These are phyloP conservation scores for Alternaria conjuncta DNA, from an alignment of 2,329 filamentous ascomycete species.

Conservation along the genomic window DNA sequence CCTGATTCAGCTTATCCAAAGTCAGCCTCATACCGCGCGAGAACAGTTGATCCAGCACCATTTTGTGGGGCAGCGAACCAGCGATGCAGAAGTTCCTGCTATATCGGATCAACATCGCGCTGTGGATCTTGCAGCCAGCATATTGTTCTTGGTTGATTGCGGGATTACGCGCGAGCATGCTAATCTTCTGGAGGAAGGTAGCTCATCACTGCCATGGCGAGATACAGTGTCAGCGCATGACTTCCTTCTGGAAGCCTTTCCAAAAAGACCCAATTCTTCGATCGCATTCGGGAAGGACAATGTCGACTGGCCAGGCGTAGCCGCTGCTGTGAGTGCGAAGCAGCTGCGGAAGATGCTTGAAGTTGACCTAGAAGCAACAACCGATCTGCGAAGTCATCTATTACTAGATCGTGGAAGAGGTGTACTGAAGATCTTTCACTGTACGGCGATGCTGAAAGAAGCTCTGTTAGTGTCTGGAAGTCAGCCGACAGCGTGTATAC, in stretches of 20 bases:
- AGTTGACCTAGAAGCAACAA: not conserved
- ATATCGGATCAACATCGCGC: slow-evolving; percentile 3
- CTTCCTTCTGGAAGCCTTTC: slow-evolving; percentile 6
- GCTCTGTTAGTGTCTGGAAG: not conserved
- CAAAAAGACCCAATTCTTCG: not conserved
- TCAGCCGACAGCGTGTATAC: not conserved
- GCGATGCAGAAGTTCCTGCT: not conserved
- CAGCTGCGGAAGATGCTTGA: not conserved
- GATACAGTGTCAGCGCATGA: not conserved
- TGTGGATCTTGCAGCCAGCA: slow-evolving; percentile 8
- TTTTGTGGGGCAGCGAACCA: not conserved
- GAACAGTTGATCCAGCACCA: not conserved
- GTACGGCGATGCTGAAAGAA: slow-evolving; percentile 13
- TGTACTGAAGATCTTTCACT: slow-evolving; percentile 11
- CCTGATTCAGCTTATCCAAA: slow-evolving; percentile 3
- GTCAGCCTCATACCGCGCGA: not conserved
- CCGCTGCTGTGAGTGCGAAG: not conserved
- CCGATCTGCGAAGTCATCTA: slow-evolving; percentile 7
- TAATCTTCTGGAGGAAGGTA: not conserved
- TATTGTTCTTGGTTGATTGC: slow-evolving; percentile 7
- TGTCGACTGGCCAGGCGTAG: not conserved
- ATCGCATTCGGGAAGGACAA: not conserved
- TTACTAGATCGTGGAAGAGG: not conserved
- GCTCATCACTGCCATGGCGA: not conserved
- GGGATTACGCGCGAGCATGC: not conserved